phyloP scores from a whole-genome alignment of 2,329 filamentous ascomycete species.

The Metarhizium brunneum region DNA sequence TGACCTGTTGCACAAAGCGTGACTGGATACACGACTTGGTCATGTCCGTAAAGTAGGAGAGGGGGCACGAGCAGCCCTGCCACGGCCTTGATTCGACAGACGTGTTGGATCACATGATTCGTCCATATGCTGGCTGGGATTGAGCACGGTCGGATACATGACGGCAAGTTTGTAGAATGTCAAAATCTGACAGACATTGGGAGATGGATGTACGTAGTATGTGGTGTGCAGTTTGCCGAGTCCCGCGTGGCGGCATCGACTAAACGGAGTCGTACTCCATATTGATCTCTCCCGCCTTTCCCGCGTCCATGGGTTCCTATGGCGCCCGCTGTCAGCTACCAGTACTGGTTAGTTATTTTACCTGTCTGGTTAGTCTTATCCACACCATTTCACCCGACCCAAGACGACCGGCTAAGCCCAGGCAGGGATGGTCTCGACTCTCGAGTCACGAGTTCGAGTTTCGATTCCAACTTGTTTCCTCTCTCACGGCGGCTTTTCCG shows the following conservation, averaged over 20 bases:
- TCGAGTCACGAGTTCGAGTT: too few species aligned
- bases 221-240: constrained; percentile 2
- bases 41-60: constrained; percentile 1
- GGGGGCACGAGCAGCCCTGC: constrained; percentile 6
- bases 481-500: too few species aligned
- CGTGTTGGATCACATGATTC: constrained; percentile 13
- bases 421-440: too few species aligned
- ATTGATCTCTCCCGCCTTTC: too few species aligned
- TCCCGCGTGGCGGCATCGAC: neutral
- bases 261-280: too few species aligned
- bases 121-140: constrained; percentile 1
- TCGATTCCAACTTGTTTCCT: too few species aligned
- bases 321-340: neutral
- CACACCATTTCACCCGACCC: neutral
- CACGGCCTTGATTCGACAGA: constrained; percentile 10
- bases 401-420: too few species aligned
- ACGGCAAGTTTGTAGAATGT: neutral
- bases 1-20: too few species aligned
- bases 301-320: too few species aligned
- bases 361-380: neutral
- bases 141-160: neutral
- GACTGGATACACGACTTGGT: neutral
- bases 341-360: too few species aligned
- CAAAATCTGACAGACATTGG: neutral
- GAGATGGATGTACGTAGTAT: neutral